Evolutionary conservation across 148 eudicot species (phyloP), one percentile per base, ranked within the genome.

Genomic region (Vaccinium macrocarpon): DNA sequence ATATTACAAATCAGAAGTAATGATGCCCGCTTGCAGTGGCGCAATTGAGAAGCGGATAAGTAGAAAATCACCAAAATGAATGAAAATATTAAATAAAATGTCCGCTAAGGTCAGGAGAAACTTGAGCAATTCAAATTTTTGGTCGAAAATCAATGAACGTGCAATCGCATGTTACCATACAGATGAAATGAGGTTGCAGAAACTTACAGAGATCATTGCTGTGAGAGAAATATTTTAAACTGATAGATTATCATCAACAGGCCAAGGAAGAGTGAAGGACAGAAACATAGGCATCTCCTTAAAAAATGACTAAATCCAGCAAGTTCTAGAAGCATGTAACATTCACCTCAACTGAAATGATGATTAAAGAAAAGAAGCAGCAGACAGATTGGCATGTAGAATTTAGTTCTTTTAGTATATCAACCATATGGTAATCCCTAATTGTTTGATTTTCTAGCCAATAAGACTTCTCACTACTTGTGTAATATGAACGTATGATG

Each of bases 1-100:
- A 52, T 42, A 78, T 64, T 42, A 85, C 57, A 68, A 81, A 61
- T 51, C 46, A 27, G 21, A 53, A 53, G 72, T 35, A 72, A 51
- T 78, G 19, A 21, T 29, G 70, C 13, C 70, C 52, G 12, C 53
- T 49, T 50, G 77, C 35, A 51, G 82, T 42, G 25, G 12, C 14
- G 25, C 51, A 81, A 81, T 68, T 27, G 14, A 76, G 19, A 76
- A 49, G 35, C 4, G 56, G 27, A 21, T 21, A 10, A 76, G 35
- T 76, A 23, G 32, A 49, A 76, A 76, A 76, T 49, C 35, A 23
- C 3, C 29, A 51, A 23, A 76, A 19, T 0, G 25, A 76, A n/a
- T 3, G 19, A 78, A 27, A 27, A 27, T 18, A 78, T 15, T 14
- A 49, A 53, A 78, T 78, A 52, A 25, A 78, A 78, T 52, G 16